Conservation (phyloP, 371 early-diverging fungal genomes). For the Conidiobolus coronatus region DNA sequence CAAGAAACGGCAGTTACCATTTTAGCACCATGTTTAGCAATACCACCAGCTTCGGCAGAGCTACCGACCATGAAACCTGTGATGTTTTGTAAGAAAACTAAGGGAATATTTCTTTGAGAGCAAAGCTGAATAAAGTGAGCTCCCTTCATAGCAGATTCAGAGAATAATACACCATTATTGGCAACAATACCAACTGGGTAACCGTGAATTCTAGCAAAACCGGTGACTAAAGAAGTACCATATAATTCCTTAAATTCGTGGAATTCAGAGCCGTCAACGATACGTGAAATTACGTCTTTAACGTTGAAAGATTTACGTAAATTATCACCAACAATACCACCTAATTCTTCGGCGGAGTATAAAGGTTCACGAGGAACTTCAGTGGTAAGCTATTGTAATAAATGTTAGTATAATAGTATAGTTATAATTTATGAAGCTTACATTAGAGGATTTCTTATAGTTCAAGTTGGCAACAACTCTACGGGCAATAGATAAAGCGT, state of each 20-base stretch:
- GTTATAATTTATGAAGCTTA: constrained; percentile 3
- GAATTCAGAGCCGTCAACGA: constrained; percentile 87
- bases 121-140: constrained; percentile 96
- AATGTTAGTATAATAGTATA: too few species aligned
- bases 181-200: constrained; percentile 91
- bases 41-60: constrained; percentile 88
- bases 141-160: constrained; percentile 88
- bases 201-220: constrained; percentile 82
- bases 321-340: constrained; percentile 90
- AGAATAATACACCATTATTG: constrained; percentile 93
- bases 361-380: constrained; percentile 52
- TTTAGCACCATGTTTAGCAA: constrained; percentile 96
- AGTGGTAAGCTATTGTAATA: constrained; percentile 13
- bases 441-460: constrained; percentile 34
- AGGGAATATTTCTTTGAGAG: constrained; percentile 74
- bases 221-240: constrained; percentile 80
- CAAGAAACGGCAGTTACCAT: constrained; percentile 92
- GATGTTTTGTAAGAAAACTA: constrained; percentile 91
- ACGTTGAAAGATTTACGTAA: constrained; percentile 79
- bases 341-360: constrained; percentile 64
- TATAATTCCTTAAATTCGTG: constrained; percentile 91
- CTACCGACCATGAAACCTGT: constrained; percentile 96
- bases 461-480: constrained; percentile 71
- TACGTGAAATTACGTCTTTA: constrained; percentile 81
- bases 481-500: constrained; percentile 74